phyloP scores from a whole-genome alignment of 129 eudicot species.

The Centrapalus pauciflorus region DNA sequence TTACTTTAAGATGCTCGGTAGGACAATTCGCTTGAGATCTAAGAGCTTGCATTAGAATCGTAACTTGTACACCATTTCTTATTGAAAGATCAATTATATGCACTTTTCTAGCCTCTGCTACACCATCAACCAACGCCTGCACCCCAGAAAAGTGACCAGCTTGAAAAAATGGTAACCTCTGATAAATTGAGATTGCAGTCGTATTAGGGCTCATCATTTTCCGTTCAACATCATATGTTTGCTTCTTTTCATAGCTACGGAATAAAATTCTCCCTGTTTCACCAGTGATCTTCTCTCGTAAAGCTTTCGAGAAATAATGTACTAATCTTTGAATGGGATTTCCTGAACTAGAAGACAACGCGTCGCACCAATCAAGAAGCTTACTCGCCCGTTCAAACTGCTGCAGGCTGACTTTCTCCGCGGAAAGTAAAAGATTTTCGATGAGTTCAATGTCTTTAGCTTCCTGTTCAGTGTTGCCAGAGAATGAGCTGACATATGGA shows the following conservation, averaged over 20 bases:
- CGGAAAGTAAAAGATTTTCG: slow-evolving; percentile 45
- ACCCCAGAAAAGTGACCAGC: slow-evolving; percentile 26
- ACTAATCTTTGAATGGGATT: slow-evolving; percentile 47
- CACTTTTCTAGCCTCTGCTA: slow-evolving; percentile 20
- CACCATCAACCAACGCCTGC: slow-evolving; percentile 35
- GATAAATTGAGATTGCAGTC: slow-evolving; percentile 16
- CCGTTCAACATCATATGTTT: slow-evolving; percentile 5
- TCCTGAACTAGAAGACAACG: slow-evolving; percentile 16
- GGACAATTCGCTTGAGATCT: slow-evolving; percentile 18
- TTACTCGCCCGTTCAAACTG: slow-evolving; percentile 38
- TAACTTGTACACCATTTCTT: slow-evolving; percentile 25
- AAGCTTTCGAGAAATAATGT: slow-evolving; percentile 45
- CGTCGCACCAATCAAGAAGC: slow-evolving; percentile 38
- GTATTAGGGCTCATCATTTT: slow-evolving; percentile 13
- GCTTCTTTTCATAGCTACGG: not conserved
- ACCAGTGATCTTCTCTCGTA: slow-evolving; percentile 35
- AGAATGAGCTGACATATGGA: slow-evolving; percentile 27
- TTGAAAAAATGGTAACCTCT: slow-evolving; percentile 34
- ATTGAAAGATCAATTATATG: slow-evolving; percentile 38
- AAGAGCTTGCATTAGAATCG: slow-evolving; percentile 45
- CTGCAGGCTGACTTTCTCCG: slow-evolving; percentile 32
- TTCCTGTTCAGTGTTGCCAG: slow-evolving; percentile 33
- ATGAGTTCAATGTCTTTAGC: slow-evolving; percentile 41
- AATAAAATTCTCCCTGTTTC: slow-evolving; percentile 34
- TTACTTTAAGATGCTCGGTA: slow-evolving; percentile 34